Evolutionary conservation across 306 rosid species (phyloP), one percentile per base, ranked within the genome.

Genomic region (Acacia acuminata): DNA sequence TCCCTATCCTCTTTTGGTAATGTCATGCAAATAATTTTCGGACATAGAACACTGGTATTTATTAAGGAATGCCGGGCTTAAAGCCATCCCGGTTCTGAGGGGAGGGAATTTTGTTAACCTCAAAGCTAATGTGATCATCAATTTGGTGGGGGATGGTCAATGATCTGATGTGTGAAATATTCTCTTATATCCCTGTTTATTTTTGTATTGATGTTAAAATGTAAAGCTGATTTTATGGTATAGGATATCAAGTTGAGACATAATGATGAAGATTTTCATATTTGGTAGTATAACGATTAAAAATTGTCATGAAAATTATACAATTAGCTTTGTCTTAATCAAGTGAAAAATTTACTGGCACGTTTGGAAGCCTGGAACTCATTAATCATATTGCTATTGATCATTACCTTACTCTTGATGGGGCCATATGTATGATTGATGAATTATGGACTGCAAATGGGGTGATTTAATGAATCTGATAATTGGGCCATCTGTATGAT

Each of bases 61-160:
- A 14, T 81, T 30, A 61, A 25, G 34, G 30, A 34, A 72, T 58
- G 78, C 75, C 11, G 32, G 79, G 81, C 60, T 82, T 79, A 83
- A 61, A 80, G 84, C 51, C 77, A 79, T 71, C 48, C 34, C 63
- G 81, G 81, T 66, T 19, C 10, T 17, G 61, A 7, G 24, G 11
- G 24, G 11, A 7, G 25, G 61, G 25, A 17, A 40, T 77, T 66
- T 71, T 79, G 40, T 50, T 68, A 6, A 77, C 38, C 22, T 53
- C 32, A 27, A 43, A 19, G 61, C 61, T 25, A 0, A 24, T 63
- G 36, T 64, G 78, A 30, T 48, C 12, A 13, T 15, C 22, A 70
- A 50, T 64, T 30, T 65, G 64, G 36, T 20, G 42, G 50, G 76
- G 72, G 75, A 43, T 67, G 19, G n/a, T 56, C n/a, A 60, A 74